Percentiles rank a stretch among this genome's conserved stretches.
Evolutionary conservation across 2,329 filamentous ascomycete genomes (phyloP).

Genomic region (Calonectria ilicicola): DNA sequence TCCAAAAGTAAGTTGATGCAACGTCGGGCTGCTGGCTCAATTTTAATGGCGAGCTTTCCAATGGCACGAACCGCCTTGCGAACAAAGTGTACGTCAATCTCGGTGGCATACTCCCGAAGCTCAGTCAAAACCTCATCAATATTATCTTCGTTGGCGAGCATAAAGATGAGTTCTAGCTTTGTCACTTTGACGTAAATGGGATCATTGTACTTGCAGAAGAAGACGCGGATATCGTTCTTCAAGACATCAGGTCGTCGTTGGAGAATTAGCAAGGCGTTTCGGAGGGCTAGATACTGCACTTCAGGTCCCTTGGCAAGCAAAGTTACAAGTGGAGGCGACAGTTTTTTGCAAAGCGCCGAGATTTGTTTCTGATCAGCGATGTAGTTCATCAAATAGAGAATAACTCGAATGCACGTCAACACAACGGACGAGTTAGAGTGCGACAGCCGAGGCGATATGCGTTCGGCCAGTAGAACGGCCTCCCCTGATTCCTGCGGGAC

Average conservation of each 20-base stretch:
- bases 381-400: constrained; percentile 99
- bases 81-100: constrained; percentile 99
- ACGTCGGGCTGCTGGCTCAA: constrained; percentile 88
- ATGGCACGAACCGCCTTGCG: constrained; percentile 97
- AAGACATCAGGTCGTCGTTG: constrained; percentile 93
- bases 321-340: constrained; percentile 95
- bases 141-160: constrained; percentile 95
- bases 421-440: constrained; percentile 98
- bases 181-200: constrained; percentile 99
- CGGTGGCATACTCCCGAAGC: constrained; percentile 94
- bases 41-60: constrained; percentile 98
- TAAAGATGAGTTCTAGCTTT: constrained; percentile 98
- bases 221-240: constrained; percentile 96
- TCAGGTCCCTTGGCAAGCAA: constrained; percentile 95
- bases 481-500: constrained; percentile 92
- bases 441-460: constrained; percentile 93
- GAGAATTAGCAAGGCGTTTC: constrained; percentile 93
- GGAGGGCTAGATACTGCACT: constrained; percentile 95
- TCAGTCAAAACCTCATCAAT: constrained; percentile 96
- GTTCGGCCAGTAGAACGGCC: constrained; percentile 89
- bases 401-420: constrained; percentile 94
- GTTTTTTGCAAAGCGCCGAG: constrained; percentile 86
- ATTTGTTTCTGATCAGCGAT: constrained; percentile 93
- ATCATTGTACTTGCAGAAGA: constrained; percentile 99
- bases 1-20: constrained; percentile 96